Evolutionary conservation across 2,329 filamentous ascomycete species (phyloP).

Genomic region (Neobulgaria alba): DNA sequence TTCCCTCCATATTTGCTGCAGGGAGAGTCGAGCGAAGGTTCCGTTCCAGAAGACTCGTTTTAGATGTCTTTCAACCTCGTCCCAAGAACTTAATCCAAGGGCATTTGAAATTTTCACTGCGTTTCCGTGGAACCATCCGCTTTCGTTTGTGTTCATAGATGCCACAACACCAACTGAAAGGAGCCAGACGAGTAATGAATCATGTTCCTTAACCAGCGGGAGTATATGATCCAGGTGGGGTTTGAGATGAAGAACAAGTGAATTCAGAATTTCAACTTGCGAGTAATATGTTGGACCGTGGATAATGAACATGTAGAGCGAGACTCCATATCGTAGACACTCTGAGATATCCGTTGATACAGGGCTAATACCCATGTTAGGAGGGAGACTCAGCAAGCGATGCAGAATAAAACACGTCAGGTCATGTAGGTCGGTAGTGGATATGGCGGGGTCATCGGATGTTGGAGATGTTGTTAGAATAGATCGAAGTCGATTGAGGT

Average conservation of each 20-base stretch:
- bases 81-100: conserved; percentile 15
- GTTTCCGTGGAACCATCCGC: conserved; percentile 26
- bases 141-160: conserved; percentile 23
- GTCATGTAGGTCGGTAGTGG: conserved; percentile 42
- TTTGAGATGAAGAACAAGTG: conserved; percentile 29
- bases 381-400: conserved; percentile 32
- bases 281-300: conserved; percentile 50
- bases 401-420: conserved; percentile 47
- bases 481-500: conserved; percentile 18
- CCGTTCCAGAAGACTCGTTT: conserved; percentile 28
- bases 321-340: conserved; percentile 37
- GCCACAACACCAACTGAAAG: conserved; percentile 34
- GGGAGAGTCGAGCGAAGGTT: too few relatives aligned
- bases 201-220: conserved; percentile 4
- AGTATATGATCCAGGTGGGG: conserved; percentile 24
- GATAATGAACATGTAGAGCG: conserved; percentile 44
- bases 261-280: conserved; percentile 35
- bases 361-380: neutral
- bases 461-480: too few relatives aligned
- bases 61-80: conserved; percentile 16
- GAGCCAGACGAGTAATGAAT: conserved; percentile 35
- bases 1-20: too few relatives aligned
- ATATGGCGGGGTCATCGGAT: too few relatives aligned
- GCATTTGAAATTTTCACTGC: conserved; percentile 12
- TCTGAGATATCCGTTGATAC: conserved; percentile 29